A percentile compares a stretch with the other conserved stretches of the same genome.
phyloP scores from a whole-genome alignment of 2,329 filamentous ascomycete species.

The Fonsecaea monophora region DNA sequence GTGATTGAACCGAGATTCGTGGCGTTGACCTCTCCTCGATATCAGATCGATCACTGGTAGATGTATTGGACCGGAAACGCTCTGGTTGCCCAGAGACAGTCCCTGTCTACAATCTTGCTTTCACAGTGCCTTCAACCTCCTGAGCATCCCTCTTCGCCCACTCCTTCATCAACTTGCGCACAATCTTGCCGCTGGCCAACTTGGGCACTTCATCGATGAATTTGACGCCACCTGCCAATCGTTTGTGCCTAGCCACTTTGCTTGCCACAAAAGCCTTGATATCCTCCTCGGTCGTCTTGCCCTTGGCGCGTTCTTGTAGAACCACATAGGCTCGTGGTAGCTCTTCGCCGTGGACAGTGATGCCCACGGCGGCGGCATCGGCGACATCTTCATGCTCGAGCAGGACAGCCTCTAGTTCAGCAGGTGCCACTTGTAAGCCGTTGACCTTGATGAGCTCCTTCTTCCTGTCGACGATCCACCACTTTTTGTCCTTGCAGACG shows the following conservation, averaged over 20 bases:
- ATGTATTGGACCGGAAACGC: neutral
- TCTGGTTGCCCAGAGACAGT: neutral
- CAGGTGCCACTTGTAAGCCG: constrained; percentile 54
- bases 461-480: constrained; percentile 83
- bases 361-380: constrained; percentile 57
- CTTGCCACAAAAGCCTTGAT: constrained; percentile 50
- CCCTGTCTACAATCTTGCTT: constrained; percentile 62
- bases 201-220: constrained; percentile 66
- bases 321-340: constrained; percentile 53
- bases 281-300: constrained; percentile 52
- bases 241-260: constrained; percentile 61
- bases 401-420: constrained; percentile 55
- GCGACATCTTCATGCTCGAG: constrained; percentile 52
- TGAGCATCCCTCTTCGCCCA: constrained; percentile 60
- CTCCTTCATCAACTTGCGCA: constrained; percentile 62
- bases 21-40: neutral
- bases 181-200: constrained; percentile 64
- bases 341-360: constrained; percentile 47
- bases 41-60: neutral
- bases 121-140: constrained; percentile 65
- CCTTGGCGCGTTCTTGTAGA: constrained; percentile 58
- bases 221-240: constrained; percentile 58
- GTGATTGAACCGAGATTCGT: neutral
- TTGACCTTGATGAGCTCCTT: constrained; percentile 66
- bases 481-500: constrained; percentile 73